Percentiles rank a stretch among this genome's conserved stretches.
Evolutionary conservation across 2,329 filamentous ascomycete species (phyloP).

Genomic region (Fusarium tuaranense): DNA sequence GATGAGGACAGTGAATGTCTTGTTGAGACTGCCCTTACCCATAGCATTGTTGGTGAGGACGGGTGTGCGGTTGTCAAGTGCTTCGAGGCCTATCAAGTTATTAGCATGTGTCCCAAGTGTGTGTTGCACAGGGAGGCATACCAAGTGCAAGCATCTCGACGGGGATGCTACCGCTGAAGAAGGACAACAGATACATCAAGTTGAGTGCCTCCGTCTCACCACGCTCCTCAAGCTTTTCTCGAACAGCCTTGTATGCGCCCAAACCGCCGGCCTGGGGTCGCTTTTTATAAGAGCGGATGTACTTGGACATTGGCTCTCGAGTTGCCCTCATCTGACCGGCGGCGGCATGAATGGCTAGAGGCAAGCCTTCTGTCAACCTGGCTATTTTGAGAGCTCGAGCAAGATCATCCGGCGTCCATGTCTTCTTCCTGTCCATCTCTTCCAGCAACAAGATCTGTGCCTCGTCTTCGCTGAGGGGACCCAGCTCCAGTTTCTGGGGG

Average conservation of each 20-base stretch:
- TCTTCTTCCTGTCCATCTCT: slow-evolving; percentile 40
- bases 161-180: slow-evolving; percentile 39
- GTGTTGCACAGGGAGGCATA: not conserved
- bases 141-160: slow-evolving; percentile 42
- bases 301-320: slow-evolving; percentile 39
- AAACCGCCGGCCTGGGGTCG: slow-evolving; percentile 35
- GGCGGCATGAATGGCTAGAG: slow-evolving; percentile 37
- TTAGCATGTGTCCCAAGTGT: not conserved
- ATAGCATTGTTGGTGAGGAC: slow-evolving; percentile 32
- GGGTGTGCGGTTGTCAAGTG: slow-evolving; percentile 40
- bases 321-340: slow-evolving; percentile 37
- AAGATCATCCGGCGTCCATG: slow-evolving; percentile 38
- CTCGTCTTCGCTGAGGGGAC: slow-evolving; percentile 29
- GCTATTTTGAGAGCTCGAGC: slow-evolving; percentile 35
- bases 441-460: slow-evolving; percentile 35
- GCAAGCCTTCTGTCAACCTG: slow-evolving; percentile 33
- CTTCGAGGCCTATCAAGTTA: slow-evolving; percentile 23
- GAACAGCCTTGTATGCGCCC: slow-evolving; percentile 40
- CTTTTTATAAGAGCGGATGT: slow-evolving; percentile 39
- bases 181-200: slow-evolving; percentile 40
- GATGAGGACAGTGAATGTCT: slow-evolving; percentile 41
- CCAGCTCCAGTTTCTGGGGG: slow-evolving; percentile 40
- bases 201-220: slow-evolving; percentile 41
- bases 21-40: slow-evolving; percentile 40
- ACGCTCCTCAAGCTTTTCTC: slow-evolving; percentile 36